Conservation (phyloP, 805 yeast species). For the Lipomyces sp. region DNA sequence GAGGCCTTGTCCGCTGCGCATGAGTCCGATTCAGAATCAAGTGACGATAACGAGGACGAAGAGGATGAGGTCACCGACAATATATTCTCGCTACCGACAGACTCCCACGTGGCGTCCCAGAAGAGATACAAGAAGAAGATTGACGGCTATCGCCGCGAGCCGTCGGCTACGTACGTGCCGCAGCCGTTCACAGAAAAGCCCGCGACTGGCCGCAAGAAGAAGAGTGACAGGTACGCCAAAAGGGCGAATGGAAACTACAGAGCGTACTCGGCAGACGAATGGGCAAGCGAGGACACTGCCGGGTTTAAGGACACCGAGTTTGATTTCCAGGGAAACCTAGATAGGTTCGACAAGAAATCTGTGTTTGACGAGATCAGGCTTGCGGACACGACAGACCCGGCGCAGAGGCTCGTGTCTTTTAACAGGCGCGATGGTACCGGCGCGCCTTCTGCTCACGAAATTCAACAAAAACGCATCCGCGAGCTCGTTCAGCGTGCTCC, state of each 20-base stretch:
- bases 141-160: constrained; percentile 11
- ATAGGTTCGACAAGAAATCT: constrained; percentile 73
- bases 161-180: constrained; percentile 19
- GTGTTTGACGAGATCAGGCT: constrained; percentile 67
- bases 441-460: constrained; percentile 12
- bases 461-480: constrained; percentile 26
- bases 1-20: no score
- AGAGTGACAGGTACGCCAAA: not conserved
- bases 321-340: constrained; percentile 79
- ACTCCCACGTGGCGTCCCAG: no score
- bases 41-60: no score
- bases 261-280: constrained; percentile 27
- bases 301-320: constrained; percentile 62
- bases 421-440: constrained; percentile 45
- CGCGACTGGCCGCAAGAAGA: constrained; percentile 23
- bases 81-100: no score
- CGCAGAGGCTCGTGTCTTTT: constrained; percentile 68
- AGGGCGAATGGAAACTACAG: constrained; percentile 27
- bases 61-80: no score
- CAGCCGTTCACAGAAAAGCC: constrained; percentile 13
- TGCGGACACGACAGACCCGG: constrained; percentile 58
- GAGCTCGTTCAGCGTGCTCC: constrained; percentile 15
- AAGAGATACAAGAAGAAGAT: no score
- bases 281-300: constrained; percentile 38
- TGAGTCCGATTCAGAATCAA: no score